Evolutionary conservation across 2,329 filamentous ascomycete genomes (phyloP), one percentile per base, ranked within the genome.

Genomic region (Beauveria bassiana): DNA sequence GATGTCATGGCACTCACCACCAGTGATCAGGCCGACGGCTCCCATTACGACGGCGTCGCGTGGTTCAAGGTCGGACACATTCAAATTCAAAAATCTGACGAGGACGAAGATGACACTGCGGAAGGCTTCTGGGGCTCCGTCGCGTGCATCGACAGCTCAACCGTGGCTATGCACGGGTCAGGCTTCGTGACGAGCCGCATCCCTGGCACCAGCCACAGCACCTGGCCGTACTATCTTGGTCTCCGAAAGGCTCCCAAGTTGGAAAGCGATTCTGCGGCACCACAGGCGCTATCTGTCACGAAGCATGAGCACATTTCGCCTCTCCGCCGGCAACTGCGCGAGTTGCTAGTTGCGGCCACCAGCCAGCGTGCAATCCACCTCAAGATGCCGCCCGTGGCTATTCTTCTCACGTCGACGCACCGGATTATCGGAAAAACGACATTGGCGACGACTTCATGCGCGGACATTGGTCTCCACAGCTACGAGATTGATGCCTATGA

Each of bases 11-110:
- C 81, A 1, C 74, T 85, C 64, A 81, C 83, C 34, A 82, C 75
- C 8, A 73, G 67, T 12, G 42, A 53, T 5, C 47, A 38, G 28
- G 61, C 62, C 62, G 73, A 75, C 65, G 66, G 58, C 65, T 69
- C 22, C 62, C 77, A 65, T 67, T 78, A 75, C 66, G 85, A 82
- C 73, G 83, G 79, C 34, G 89, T 96, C 22, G 93, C 91, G 8
- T 99, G 95, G 95, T 98, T 97, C 79, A 90, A 87, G 65, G 89
- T 99, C 46, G 88, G 89, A 45, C 89, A 91, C 63, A 87, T 96
- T 58, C 79, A 80, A 61, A 76, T 81, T 6, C 78, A 78, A 70
- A 85, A 77, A 67, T 73, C 70, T 67, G 86, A 78, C 67, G 79
- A 69, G 68, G 78, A 83, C 8, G 79, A 82, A n/a, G 83, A 86